phyloP scores from a whole-genome alignment of 768 basidiomycete genomes.

The Suillus hirtellus region DNA sequence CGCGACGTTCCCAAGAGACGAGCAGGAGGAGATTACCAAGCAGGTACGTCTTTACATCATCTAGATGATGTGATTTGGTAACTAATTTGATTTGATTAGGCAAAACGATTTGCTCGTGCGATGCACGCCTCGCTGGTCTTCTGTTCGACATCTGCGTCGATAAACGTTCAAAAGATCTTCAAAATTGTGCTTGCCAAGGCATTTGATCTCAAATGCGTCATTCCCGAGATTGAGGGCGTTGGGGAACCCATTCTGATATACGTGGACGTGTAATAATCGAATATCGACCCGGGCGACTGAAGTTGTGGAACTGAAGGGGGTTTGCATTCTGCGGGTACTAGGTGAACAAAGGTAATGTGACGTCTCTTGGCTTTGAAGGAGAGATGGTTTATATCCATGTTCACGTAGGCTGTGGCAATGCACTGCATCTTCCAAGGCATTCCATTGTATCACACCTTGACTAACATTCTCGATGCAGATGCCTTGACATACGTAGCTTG shows the following conservation, averaged over 20 bases:
- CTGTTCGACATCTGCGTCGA: slow-evolving; percentile 97
- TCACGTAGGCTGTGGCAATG: slow-evolving; percentile 3
- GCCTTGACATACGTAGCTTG: slow-evolving; percentile 5
- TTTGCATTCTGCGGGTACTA: not conserved
- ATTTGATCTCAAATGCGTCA: slow-evolving; percentile 98
- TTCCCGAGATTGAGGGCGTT: slow-evolving; percentile 95
- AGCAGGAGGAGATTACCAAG: slow-evolving; percentile 99
- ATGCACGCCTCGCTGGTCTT: slow-evolving; percentile 99
- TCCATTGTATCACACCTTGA: slow-evolving; percentile 21
- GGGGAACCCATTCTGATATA: slow-evolving; percentile 96
- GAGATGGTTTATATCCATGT: not conserved
- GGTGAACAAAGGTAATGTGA: slow-evolving; percentile 4
- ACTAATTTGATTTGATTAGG: slow-evolving; percentile 45
- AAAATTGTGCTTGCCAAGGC: slow-evolving; percentile 97
- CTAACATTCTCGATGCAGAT: slow-evolving; percentile 12
- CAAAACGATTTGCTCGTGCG: slow-evolving; percentile 96
- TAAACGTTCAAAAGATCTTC: slow-evolving; percentile 99
- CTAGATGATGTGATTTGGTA: slow-evolving; percentile 14
- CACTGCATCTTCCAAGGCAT: slow-evolving; percentile 16
- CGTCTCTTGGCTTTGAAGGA: not conserved
- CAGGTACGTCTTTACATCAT: slow-evolving; percentile 55
- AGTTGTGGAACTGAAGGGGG: not conserved
- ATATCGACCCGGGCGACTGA: slow-evolving; percentile 13
- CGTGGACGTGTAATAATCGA: slow-evolving; percentile 58
- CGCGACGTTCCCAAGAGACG: slow-evolving; percentile 91